Evolutionary conservation across 441 rosid genomes (phyloP), one percentile per base, ranked within the genome.

Genomic region (Biscutella laevigata): DNA sequence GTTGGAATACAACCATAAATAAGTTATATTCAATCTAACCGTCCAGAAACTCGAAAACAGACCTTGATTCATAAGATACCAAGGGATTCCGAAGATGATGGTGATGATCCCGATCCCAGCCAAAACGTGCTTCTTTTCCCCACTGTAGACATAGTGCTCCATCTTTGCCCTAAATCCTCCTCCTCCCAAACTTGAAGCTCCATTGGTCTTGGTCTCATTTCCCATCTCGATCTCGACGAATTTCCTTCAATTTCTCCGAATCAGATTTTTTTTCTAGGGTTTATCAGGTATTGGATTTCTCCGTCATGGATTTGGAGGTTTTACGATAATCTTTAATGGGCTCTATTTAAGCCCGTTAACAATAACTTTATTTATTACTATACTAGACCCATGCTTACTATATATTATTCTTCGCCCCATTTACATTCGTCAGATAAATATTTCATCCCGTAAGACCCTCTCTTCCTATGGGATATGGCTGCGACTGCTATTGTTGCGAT

Each of bases 41-140:
- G 0, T 9, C 21, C 14, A n/a, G 8, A 52, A 35, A 14, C 6
- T 4, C 0, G 34, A 50, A 13, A 32, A 34, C 40, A 9, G 37
- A 80, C 95, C 95, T 75, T 77, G 71, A 73, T 47, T 84, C 84
- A 81, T 84, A 36, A 83, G 70, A 57, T 53, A 78, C 92, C 89
- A 83, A n/a, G 95, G 95, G 30, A 65, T 50, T 1, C 64, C 64
- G 17, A 65, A 65, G 70, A 65, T 57, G 64, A 65, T 8, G 21
- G 48, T 42, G 59, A 65, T 34, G 0, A 57, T 57, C 54, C 64
- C 70, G 16, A 86, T 76, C 35, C 89, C 85, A 32, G 75, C 85
- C 5, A 83, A 14, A 12, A 83, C 95, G 24, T 81, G 85, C 72
- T 75, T 86, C 78, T 78, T 86, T 11, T 83, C 89, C 6, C 92